A percentile compares a stretch with the other conserved stretches of the same genome.
These are phyloP conservation scores for Arxiozyma slooffiae DNA, from an alignment of 1,139 yeast genomes.

Conservation along the genomic window DNA sequence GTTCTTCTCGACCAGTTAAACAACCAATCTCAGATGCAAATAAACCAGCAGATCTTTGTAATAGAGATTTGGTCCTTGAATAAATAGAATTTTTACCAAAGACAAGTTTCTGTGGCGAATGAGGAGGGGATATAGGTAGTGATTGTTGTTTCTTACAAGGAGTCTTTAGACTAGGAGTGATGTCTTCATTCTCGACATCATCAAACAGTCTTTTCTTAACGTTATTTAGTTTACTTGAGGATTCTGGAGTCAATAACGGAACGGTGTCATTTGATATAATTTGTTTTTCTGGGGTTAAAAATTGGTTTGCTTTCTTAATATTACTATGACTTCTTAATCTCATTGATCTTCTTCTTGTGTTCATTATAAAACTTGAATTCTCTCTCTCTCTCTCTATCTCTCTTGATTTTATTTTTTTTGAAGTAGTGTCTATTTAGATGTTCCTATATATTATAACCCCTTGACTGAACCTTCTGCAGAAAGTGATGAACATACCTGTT, in stretches of 20 bases:
- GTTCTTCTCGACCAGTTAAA: conserved; percentile 42
- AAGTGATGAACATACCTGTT: no score
- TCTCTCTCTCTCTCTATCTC: background rate
- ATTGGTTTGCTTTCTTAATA: background rate
- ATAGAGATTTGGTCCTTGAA: conserved; percentile 23
- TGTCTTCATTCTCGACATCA: background rate
- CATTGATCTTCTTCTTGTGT: conserved; percentile 6
- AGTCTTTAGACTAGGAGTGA: background rate
- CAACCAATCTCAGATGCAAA: conserved; percentile 15
- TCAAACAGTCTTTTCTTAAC: conserved; percentile 3
- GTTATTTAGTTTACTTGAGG: background rate
- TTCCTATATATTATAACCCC: no score
- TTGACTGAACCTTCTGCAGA: no score
- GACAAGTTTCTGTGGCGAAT: conserved; percentile 17
- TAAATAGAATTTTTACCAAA: conserved; percentile 22
- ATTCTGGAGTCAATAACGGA: conserved; percentile 4
- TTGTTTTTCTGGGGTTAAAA: conserved; percentile 12
- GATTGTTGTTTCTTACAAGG: background rate
- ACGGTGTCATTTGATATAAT: conserved; percentile 1
- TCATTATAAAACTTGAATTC: conserved; percentile 7
- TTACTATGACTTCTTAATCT: background rate
- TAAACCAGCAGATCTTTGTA: conserved; percentile 25
- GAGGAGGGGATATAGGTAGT: conserved; percentile 2
- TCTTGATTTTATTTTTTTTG: no score
- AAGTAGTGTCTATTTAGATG: no score